Evolutionary conservation across 768 basidiomycete species (phyloP).

Genomic region (Peribolospora kevripleyi): DNA sequence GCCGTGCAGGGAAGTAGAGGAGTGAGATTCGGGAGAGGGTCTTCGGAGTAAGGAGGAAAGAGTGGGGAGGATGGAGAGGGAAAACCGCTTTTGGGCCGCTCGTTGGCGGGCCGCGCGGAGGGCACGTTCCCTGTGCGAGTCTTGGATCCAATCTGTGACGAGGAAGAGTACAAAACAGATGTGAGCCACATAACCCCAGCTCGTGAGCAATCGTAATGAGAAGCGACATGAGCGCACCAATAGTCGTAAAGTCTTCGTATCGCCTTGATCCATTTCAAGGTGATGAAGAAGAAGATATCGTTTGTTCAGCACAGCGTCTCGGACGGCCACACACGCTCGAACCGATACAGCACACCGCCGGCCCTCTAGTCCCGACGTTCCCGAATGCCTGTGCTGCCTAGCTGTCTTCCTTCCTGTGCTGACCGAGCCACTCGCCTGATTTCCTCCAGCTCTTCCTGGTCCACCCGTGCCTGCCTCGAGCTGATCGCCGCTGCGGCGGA

Average conservation of each 20-base stretch:
- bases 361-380: no score
- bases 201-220: not conserved
- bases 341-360: no score
- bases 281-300: not conserved
- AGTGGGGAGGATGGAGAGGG: slow-evolving; percentile 18
- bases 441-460: no score
- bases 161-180: slow-evolving; percentile 6
- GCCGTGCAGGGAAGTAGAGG: not conserved
- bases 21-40: slow-evolving; percentile 24
- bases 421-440: no score
- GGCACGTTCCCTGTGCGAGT: slow-evolving; percentile 58
- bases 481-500: no score
- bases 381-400: no score
- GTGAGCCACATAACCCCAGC: not conserved
- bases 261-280: slow-evolving; percentile 30
- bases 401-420: no score
- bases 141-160: slow-evolving; percentile 75
- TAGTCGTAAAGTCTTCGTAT: slow-evolving; percentile 86
- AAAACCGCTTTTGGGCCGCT: slow-evolving; percentile 22
- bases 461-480: no score
- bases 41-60: slow-evolving; percentile 27
- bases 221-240: slow-evolving; percentile 32
- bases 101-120: slow-evolving; percentile 39
- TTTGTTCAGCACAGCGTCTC: slow-evolving; percentile 26
- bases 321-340: slow-evolving; percentile 17